Percentiles rank a stretch among this genome's conserved stretches.
Evolutionary conservation across 345 rosid genomes (phyloP).

Genomic region (Balakata baccata): DNA sequence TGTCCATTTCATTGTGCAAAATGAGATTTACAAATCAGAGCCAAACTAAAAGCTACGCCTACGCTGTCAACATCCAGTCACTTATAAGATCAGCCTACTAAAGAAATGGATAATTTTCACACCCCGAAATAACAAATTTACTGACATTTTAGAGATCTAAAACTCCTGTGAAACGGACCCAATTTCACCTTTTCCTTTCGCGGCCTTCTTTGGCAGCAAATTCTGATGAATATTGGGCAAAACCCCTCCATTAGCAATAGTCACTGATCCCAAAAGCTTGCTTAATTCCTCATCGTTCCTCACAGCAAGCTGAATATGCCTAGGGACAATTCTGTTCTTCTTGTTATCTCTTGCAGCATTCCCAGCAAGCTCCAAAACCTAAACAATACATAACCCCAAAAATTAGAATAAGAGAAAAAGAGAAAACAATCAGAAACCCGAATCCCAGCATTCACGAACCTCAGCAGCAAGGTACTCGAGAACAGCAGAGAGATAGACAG

Average conservation of each 20-base stretch:
- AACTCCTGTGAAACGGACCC: slow-evolving; percentile 22
- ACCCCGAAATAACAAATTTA: background rate
- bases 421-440: background rate
- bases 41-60: background rate
- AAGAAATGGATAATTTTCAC: background rate
- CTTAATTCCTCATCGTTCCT: slow-evolving; percentile 26
- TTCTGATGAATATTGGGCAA: slow-evolving; percentile 22
- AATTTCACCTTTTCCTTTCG: slow-evolving; percentile 13
- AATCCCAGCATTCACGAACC: background rate
- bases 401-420: background rate
- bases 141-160: background rate
- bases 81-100: background rate
- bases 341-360: slow-evolving; percentile 28
- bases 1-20: background rate
- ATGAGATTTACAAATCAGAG: background rate
- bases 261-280: slow-evolving; percentile 23
- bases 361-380: slow-evolving; percentile 29
- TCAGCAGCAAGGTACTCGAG: slow-evolving; percentile 29
- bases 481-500: slow-evolving; percentile 25
- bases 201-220: slow-evolving; percentile 21
- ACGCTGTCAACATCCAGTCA: background rate
- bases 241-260: slow-evolving; percentile 25
- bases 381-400: background rate
- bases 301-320: slow-evolving; percentile 25
- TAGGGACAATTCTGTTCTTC: slow-evolving; percentile 24